Base-by-base conservation (phyloP, 2,329 filamentous ascomycete genomes). In the Hypomyces perniciosus region DNA sequence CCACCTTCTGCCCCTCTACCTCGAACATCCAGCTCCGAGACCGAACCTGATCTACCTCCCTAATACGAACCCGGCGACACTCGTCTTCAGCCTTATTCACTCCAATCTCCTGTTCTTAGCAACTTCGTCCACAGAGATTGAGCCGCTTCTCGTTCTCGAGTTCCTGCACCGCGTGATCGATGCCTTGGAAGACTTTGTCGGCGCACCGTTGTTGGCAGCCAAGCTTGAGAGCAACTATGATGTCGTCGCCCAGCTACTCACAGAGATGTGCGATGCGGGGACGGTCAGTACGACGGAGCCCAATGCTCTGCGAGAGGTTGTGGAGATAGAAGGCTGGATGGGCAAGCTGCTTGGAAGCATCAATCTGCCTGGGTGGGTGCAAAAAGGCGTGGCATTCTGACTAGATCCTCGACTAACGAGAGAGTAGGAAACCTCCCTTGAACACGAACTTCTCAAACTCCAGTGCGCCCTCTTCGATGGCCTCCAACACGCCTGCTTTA, bases 261-360 rank as follows among this genome's bases (percentile, higher is more conserved):
- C 85, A 55, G 93, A 99, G 71, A 95, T 99, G 87, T 96, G 93
- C 66, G 93, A 99, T 75, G 89, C 85, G 38, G 93, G 93, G 12
- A 80, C 84, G n/a, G 79, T 96, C 34, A 87, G 81, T 62, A 95
- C 90, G 51, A 96, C 92, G 1, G 93, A 99, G 68, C 87, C 88
- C 8, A 97, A 99, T 73, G 89, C 91, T 20, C 72, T 99, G 62
- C 81, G 90, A 61, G 93, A 99, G 65, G 77, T 92, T 10, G 90
- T 99, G 10, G 91, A 96, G 66, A 89, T 95, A 12, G 90, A 95
- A 55, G 90, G 88, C 31, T 86, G 90, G 72, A 81, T 97, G 69
- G 90, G 89, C 58, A 96, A 91, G 69, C 69, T 99, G 48, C 74
- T 99, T 13, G 89, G 90, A 43, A 90, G 88, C 58, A 90, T 99